A percentile compares a stretch with the other conserved stretches of the same genome.
Evolutionary conservation across 768 basidiomycete species (phyloP).

Genomic region (Suillus luteus): DNA sequence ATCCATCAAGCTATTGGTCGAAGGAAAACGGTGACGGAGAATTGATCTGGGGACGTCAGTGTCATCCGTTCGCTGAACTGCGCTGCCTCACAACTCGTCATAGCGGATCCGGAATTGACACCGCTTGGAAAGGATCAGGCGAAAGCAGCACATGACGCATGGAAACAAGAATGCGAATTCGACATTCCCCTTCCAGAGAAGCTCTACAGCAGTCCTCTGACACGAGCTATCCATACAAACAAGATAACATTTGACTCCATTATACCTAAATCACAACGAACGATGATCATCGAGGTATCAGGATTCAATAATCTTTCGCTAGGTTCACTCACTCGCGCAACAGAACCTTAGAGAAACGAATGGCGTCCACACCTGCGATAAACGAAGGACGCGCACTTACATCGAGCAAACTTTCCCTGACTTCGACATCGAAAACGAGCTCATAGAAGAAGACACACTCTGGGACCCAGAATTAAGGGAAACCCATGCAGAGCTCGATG

Average conservation of each 20-base stretch:
- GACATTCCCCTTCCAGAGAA: constrained; percentile 53
- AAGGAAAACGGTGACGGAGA: constrained; percentile 65
- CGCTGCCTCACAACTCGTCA: constrained; percentile 7
- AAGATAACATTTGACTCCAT: constrained; percentile 51
- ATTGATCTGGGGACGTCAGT: constrained; percentile 74
- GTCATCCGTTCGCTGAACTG: not conserved
- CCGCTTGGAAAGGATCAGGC: constrained; percentile 60
- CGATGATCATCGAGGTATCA: constrained; percentile 58
- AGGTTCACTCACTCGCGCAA: not conserved
- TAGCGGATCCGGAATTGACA: constrained; percentile 71
- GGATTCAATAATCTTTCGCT: not conserved
- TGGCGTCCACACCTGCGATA: constrained; percentile 73
- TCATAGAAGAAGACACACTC: constrained; percentile 63
- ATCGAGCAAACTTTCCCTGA: constrained; percentile 50
- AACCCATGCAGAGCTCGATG: constrained; percentile 43
- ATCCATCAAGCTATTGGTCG: constrained; percentile 54
- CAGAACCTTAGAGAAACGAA: constrained; percentile 70
- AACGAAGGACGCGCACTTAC: constrained; percentile 50
- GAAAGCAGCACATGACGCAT: constrained; percentile 40
- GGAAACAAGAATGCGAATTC: constrained; percentile 46
- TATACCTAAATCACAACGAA: constrained; percentile 30
- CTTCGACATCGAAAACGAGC: constrained; percentile 55
- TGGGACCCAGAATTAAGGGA: constrained; percentile 63
- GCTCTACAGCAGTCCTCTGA: constrained; percentile 65
- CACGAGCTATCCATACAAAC: constrained; percentile 60